Evolutionary conservation across 129 eudicot genomes (phyloP).

Genomic region (Flaveria linearis): DNA sequence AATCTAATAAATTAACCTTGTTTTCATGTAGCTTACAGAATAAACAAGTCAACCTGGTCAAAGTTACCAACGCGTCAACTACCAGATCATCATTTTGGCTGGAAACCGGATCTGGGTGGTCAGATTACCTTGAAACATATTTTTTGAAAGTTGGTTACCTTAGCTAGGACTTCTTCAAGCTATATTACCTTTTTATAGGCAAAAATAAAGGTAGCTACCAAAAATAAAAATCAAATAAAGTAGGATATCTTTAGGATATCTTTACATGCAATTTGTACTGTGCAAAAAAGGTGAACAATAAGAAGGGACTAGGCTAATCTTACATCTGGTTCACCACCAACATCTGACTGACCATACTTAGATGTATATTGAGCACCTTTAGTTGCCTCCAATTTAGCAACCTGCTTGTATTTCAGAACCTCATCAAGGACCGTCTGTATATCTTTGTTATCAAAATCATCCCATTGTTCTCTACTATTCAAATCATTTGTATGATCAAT

Average conservation of each 20-base stretch:
- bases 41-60: not conserved
- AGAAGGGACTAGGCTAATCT: conserved; percentile 27
- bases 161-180: not conserved
- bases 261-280: not conserved
- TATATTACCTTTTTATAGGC: conserved; percentile 11
- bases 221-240: not conserved
- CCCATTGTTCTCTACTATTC: conserved; percentile 51
- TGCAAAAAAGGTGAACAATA: conserved; percentile 1
- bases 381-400: conserved; percentile 43
- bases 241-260: not conserved
- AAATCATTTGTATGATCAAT: conserved; percentile 31
- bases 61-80: not conserved
- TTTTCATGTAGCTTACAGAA: not conserved
- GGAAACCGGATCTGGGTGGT: not conserved
- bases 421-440: conserved; percentile 59
- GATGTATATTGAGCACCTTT: conserved; percentile 37
- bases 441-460: conserved; percentile 62
- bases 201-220: not conserved
- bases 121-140: not conserved
- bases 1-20: conserved; percentile 7
- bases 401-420: conserved; percentile 56
- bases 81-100: not conserved
- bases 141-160: not conserved
- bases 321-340: conserved; percentile 30
- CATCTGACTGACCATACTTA: conserved; percentile 29